Evolutionary conservation across 495 filamentous ascomycete species (phyloP).

Genomic region (Penicillium tannophilum): DNA sequence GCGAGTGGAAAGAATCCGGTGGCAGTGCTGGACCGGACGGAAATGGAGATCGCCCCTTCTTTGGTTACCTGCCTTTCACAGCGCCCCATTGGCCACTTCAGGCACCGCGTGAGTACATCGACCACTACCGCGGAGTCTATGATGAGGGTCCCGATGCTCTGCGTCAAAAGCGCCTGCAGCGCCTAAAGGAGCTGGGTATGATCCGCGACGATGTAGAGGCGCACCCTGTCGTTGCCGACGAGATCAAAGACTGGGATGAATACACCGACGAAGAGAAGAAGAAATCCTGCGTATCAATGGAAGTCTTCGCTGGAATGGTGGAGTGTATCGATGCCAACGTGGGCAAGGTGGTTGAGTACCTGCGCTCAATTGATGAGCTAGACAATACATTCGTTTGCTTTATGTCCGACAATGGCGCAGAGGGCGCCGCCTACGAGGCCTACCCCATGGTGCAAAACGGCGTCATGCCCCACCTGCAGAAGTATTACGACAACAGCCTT

Average conservation of each 20-base stretch:
- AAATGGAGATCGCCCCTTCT: constrained; percentile 56
- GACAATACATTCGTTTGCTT: constrained; percentile 67
- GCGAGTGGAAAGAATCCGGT: constrained; percentile 52
- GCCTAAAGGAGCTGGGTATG: constrained; percentile 55
- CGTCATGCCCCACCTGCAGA: constrained; percentile 55
- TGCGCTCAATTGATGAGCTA: constrained; percentile 57
- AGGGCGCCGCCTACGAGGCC: constrained; percentile 62
- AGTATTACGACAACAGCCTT: constrained; percentile 64
- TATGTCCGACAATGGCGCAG: constrained; percentile 61
- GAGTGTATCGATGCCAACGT: constrained; percentile 64
- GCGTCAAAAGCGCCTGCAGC: constrained; percentile 50
- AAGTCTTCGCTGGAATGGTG: constrained; percentile 66
- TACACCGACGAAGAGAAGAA: constrained; percentile 52
- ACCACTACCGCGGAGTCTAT: constrained; percentile 58
- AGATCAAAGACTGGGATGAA: constrained; percentile 55
- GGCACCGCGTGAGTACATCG: constrained; percentile 52
- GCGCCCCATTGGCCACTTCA: constrained; percentile 66
- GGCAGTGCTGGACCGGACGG: constrained; percentile 27
- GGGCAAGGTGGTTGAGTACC: constrained; percentile 58
- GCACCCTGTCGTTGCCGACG: constrained; percentile 55
- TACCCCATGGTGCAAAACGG: constrained; percentile 56
- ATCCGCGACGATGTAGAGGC: constrained; percentile 52
- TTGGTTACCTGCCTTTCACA: constrained; percentile 60
- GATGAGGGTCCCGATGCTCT: constrained; percentile 58
- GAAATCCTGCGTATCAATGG: constrained; percentile 58